Evolutionary conservation across 495 filamentous ascomycete genomes (phyloP).

Genomic region (Daldinia grandis): DNA sequence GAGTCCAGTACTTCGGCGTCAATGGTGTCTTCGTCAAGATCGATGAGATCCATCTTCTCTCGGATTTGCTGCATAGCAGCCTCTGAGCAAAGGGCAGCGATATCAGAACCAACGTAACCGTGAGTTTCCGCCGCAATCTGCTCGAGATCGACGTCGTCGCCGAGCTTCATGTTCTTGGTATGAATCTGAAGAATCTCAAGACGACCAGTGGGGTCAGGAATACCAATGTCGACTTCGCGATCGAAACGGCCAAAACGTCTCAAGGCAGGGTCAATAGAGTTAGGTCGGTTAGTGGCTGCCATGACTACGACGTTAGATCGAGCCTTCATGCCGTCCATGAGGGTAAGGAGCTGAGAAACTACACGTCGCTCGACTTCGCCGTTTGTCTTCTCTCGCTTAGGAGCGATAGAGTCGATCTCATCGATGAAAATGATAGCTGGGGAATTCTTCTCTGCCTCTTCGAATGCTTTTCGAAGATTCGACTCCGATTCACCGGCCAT

Average conservation of each 20-base stretch:
- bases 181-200: constrained; percentile 98
- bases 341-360: constrained; percentile 94
- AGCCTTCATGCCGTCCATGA: constrained; percentile 99
- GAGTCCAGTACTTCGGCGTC: constrained; percentile 98
- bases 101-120: constrained; percentile 98
- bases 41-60: constrained; percentile 99
- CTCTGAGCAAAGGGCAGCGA: constrained; percentile 98
- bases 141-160: constrained; percentile 95
- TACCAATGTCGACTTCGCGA: constrained; percentile 97
- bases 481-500: constrained; percentile 99
- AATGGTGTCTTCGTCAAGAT: constrained; percentile 98
- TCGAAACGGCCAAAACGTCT: constrained; percentile 98
- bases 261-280: constrained; percentile 97
- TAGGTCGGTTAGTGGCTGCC: constrained; percentile 97
- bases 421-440: constrained; percentile 99
- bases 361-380: constrained; percentile 98
- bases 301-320: constrained; percentile 98
- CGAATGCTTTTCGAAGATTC: constrained; percentile 96
- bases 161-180: constrained; percentile 99
- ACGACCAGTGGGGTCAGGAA: constrained; percentile 97
- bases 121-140: constrained; percentile 97
- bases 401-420: constrained; percentile 97
- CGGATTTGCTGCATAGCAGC: constrained; percentile 99
- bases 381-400: constrained; percentile 99
- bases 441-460: constrained; percentile 99